Evolutionary conservation across 805 yeast species (phyloP).

Genomic region (Blastobotrys parvus): DNA sequence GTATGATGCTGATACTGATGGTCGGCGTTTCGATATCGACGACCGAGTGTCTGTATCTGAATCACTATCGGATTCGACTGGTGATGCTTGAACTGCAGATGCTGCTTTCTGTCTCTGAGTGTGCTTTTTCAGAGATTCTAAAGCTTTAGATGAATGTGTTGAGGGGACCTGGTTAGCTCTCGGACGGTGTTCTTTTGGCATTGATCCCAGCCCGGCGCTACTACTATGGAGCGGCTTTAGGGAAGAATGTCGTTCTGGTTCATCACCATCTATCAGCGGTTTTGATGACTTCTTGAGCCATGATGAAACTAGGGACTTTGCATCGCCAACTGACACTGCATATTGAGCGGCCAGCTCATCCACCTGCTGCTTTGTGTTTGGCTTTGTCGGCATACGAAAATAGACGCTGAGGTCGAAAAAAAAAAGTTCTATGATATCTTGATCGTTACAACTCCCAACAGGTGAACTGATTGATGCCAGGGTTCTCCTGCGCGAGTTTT

Average conservation of each 20-base stretch:
- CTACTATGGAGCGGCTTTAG: not conserved
- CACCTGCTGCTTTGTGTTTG: constrained; percentile 5
- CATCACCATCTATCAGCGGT: too few species aligned
- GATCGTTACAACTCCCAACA: not conserved
- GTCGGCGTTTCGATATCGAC: not conserved
- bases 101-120: not conserved
- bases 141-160: constrained; percentile 1
- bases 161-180: too few species aligned
- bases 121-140: constrained; percentile 4
- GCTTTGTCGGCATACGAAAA: too few species aligned
- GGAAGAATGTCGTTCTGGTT: not conserved
- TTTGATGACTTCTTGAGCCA: constrained; percentile 15
- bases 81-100: too few species aligned
- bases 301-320: constrained; percentile 18
- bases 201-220: constrained; percentile 11
- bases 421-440: not conserved
- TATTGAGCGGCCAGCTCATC: constrained; percentile 19
- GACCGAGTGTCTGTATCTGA: too few species aligned
- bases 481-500: not conserved
- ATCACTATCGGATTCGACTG: not conserved
- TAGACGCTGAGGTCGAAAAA: too few species aligned
- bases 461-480: not conserved
- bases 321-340: constrained; percentile 21
- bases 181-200: not conserved
- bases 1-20: too few species aligned